Evolutionary conservation across 768 basidiomycete genomes (phyloP), one percentile per base, ranked within the genome.

Genomic region (Mycena galericulata): DNA sequence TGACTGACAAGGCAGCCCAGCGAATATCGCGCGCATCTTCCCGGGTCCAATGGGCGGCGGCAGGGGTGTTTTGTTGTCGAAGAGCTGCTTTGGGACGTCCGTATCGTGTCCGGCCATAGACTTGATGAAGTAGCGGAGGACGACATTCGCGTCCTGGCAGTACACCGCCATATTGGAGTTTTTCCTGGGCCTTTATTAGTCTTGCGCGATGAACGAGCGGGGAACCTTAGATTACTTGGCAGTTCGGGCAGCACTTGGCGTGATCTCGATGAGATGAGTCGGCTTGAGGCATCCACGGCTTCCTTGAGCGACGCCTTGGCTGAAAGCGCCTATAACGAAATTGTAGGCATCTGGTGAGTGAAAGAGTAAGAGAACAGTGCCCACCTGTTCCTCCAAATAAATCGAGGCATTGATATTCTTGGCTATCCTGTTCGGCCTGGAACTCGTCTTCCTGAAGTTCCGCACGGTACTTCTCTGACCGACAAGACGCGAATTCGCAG

Each of bases 1-100:
- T 3, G 89, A 85, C 76, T 94, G 93, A 74, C 94, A 95, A 38
- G 94, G 94, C 70, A 95, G 92, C 0, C 94, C 94, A 20, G 89
- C 85, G 15, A 87, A 78, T 17, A 95, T 82, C 30, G 89, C 83
- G 56, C 93, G 86, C 59, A 92, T 85, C 4, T 88, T 83, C 7
- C 82, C 86, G 9, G 84, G 85, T 45, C 78, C 78, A 4, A 88
- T 87, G 14, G 85, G 86, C 4, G 74, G 73, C 2, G 87, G 87
- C 15, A 90, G 69, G 1, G 73, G 74, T 2, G 62, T 73, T 11
- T 78, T 78, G 11, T 79, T 77, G 46, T 86, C 81, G 27, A 72
- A 80, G 8, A 84, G 76, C 56, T 85, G 84, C 26, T 74, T 74
- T 0, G 87, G 85, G 0, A 76, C 73, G 8, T 84, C 81, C 8